Conservation (phyloP, 2,329 filamentous ascomycete genomes). For the Apiospora marii region DNA sequence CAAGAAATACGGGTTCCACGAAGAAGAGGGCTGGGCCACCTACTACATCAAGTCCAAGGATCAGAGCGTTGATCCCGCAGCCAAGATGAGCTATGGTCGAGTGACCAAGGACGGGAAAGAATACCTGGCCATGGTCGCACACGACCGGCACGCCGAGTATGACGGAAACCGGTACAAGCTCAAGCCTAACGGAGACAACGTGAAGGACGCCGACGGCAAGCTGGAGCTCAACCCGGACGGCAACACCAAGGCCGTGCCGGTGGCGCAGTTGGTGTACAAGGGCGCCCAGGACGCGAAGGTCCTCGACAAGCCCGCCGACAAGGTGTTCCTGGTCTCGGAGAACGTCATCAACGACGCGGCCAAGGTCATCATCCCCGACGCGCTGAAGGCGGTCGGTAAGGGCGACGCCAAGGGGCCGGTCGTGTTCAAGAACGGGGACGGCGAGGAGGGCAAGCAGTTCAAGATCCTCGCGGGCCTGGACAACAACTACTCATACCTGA, state of each 20-base stretch:
- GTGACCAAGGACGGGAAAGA: background rate
- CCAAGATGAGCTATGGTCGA: conserved; percentile 2
- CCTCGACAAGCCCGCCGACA: background rate
- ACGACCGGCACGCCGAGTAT: background rate
- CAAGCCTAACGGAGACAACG: background rate
- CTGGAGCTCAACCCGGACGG: background rate
- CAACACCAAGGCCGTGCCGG: background rate
- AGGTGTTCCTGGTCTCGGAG: background rate
- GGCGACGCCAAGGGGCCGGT: background rate
- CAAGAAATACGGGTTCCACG: background rate
- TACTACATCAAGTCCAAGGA: background rate
- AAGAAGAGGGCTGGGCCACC: background rate
- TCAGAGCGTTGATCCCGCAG: background rate
- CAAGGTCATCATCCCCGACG: background rate
- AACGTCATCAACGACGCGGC: background rate
- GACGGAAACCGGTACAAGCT: conserved; percentile 16
- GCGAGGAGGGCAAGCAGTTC: conserved; percentile 12
- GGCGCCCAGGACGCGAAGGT: background rate
- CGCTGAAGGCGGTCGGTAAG: background rate
- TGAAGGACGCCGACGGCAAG: background rate
- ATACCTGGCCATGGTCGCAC: background rate
- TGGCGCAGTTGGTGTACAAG: background rate
- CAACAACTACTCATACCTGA: conserved; percentile 14
- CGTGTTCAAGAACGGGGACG: conserved; percentile 7
- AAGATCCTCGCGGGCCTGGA: conserved; percentile 1